These are phyloP conservation scores for Aspergillus mulundensis DNA, from an alignment of 495 filamentous ascomycete genomes.

Conservation along the genomic window DNA sequence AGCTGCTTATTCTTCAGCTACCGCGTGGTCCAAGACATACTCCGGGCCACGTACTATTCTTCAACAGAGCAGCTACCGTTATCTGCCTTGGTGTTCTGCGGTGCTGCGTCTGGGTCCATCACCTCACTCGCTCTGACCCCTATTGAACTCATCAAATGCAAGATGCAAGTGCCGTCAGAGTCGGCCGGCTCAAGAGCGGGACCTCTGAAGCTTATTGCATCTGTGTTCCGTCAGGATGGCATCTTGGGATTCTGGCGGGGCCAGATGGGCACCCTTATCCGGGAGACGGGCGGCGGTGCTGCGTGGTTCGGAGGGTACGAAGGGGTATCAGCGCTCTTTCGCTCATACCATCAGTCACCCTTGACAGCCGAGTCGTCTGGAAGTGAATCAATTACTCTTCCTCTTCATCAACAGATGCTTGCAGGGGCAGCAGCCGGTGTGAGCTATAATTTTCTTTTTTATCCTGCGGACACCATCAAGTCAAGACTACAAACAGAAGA, in stretches of 20 bases:
- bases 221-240: slow-evolving; percentile 77
- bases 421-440: slow-evolving; percentile 91
- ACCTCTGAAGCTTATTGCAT: slow-evolving; percentile 60
- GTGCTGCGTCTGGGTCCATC: slow-evolving; percentile 82
- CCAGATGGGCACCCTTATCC: slow-evolving; percentile 86
- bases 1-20: slow-evolving; percentile 91
- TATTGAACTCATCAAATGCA: slow-evolving; percentile 97
- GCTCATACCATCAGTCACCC: slow-evolving; percentile 29
- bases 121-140: slow-evolving; percentile 89
- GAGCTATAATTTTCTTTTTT: slow-evolving; percentile 93
- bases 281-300: slow-evolving; percentile 87
- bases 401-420: slow-evolving; percentile 74
- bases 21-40: slow-evolving; percentile 62
- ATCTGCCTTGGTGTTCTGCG: slow-evolving; percentile 67
- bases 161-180: slow-evolving; percentile 76
- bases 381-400: slow-evolving; percentile 18
- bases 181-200: slow-evolving; percentile 40
- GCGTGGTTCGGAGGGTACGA: slow-evolving; percentile 97
- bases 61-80: slow-evolving; percentile 60
- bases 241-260: slow-evolving; percentile 90
- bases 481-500: slow-evolving; percentile 91
- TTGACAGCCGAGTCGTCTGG: slow-evolving; percentile 1
- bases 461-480: slow-evolving; percentile 95
- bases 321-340: slow-evolving; percentile 66
- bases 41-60: slow-evolving; percentile 53